Percentiles rank a stretch among this genome's conserved stretches.
These are phyloP conservation scores for Pythium dissimile DNA, from an alignment of 352 stramenopile genomes.

Conservation along the genomic window DNA sequence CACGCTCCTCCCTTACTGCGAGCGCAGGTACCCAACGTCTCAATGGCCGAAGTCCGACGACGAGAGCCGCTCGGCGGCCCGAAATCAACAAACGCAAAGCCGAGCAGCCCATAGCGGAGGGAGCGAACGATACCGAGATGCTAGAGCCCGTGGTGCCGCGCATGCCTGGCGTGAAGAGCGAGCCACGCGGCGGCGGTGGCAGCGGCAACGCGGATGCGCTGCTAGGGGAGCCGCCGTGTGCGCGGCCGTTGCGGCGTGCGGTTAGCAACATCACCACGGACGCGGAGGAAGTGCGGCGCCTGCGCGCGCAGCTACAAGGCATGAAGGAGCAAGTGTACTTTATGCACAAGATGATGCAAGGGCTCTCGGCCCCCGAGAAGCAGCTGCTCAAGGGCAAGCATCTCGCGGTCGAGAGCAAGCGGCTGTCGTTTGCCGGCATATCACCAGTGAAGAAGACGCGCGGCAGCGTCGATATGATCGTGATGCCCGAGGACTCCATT, in stretches of 20 bases:
- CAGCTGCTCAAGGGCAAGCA: constrained; percentile 1
- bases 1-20: not conserved
- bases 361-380: constrained; percentile 3
- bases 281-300: constrained; percentile 17
- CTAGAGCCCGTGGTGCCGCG: not conserved
- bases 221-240: not conserved
- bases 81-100: not conserved
- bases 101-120: not conserved
- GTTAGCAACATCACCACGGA: constrained; percentile 11
- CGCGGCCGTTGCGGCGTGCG: constrained; percentile 3
- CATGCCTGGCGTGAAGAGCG: constrained; percentile 2
- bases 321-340: constrained; percentile 26
- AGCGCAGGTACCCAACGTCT: not conserved
- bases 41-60: not conserved
- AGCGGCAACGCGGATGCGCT: not conserved
- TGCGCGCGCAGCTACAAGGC: constrained; percentile 18
- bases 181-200: not conserved
- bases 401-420: not conserved
- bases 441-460: constrained; percentile 21
- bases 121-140: not conserved
- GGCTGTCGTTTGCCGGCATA: constrained; percentile 17
- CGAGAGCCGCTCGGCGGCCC: not conserved
- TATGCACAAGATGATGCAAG: constrained; percentile 21
- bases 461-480: constrained; percentile 8
- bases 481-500: constrained; percentile 15